Base-by-base conservation (phyloP, 192 early-diverging fungal species). In the Geosiphon pyriformis region DNA sequence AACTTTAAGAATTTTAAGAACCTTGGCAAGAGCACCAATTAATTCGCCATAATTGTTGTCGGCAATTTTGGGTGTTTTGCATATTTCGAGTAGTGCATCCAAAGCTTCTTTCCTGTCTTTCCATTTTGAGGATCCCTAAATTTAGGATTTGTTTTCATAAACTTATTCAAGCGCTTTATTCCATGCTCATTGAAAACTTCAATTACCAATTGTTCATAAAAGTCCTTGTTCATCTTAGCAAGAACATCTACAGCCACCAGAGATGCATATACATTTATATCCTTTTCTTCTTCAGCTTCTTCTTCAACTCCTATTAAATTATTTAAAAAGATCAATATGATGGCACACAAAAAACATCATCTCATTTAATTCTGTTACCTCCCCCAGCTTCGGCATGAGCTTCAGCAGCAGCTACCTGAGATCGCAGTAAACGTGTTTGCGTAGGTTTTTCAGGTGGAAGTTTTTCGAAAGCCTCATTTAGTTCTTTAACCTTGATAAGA, bases 41-140 rank as follows among this genome's bases (percentile, higher is more conserved):
- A 98, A 76, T 59, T 98, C 94, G 23, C 87, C 84, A 57, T 92
- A 94, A 51, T 85, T 70, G 26, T 79, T 84, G 53, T 92, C 92
- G 17, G 82, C 77, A 18, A 94, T 83, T 62, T 87, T 91, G 7
- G 90, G 91, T 3, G 82, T 76, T 64, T 89, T 87, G 18, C 85
- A 74, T 3, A 91, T 72, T 31, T 74, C 85, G 4, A 91, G 65
- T 27, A 99, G 71, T 11, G 71, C 80, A 53, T 94, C 93, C 37
- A 98, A 67, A 0, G 86, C 93, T 65, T 96, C 94, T 66, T 95
- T 95, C 70, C 98, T 83, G 70, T 98, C 96, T 75, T 96, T 87
- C 98, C 98, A 99, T 69, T 98, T 98, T 47, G 87, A 79, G 4
- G 94, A 92, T 1, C 69, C 68, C 78, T 85, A 62, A 4, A 35